A percentile compares a stretch with the other conserved stretches of the same genome.
Conservation (phyloP, 1,284 basidiomycete genomes). For the Leccinum pachyderme region DNA sequence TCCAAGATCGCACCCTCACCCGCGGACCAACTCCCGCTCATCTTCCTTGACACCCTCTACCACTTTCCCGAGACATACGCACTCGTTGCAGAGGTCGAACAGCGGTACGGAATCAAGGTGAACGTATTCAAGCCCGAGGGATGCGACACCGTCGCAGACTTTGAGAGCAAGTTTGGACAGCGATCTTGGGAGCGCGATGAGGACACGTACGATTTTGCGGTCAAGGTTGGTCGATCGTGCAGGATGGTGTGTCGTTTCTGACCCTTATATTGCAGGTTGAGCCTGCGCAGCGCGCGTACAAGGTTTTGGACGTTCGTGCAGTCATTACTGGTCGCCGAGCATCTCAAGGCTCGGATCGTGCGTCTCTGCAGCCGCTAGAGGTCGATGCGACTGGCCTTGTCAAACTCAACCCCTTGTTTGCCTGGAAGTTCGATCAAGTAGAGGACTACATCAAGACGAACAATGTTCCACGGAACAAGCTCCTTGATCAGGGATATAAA, state of each 20-base stretch:
- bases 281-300: constrained; percentile 88
- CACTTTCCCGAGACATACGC: constrained; percentile 94
- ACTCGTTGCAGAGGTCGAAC: constrained; percentile 78
- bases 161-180: constrained; percentile 81
- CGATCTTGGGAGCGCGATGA: constrained; percentile 90
- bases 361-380: constrained; percentile 83
- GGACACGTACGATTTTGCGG: constrained; percentile 85
- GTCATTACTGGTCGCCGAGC: constrained; percentile 94
- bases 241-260: background rate
- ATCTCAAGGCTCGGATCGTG: constrained; percentile 89
- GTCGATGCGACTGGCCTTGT: constrained; percentile 89
- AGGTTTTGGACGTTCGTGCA: constrained; percentile 75
- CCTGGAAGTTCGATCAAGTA: constrained; percentile 87
- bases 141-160: constrained; percentile 69
- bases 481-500: constrained; percentile 90
- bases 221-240: constrained; percentile 64
- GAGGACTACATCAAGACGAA: constrained; percentile 85
- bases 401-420: constrained; percentile 93
- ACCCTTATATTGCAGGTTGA: constrained; percentile 63
- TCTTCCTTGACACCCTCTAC: constrained; percentile 96
- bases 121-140: constrained; percentile 80
- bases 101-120: constrained; percentile 72
- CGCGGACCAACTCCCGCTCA: constrained; percentile 56
- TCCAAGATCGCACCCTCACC: constrained; percentile 65
- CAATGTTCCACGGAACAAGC: constrained; percentile 85